Conservation (phyloP, 225 moss, liverwort and hornwort genomes). For the Ulota crispa region DNA sequence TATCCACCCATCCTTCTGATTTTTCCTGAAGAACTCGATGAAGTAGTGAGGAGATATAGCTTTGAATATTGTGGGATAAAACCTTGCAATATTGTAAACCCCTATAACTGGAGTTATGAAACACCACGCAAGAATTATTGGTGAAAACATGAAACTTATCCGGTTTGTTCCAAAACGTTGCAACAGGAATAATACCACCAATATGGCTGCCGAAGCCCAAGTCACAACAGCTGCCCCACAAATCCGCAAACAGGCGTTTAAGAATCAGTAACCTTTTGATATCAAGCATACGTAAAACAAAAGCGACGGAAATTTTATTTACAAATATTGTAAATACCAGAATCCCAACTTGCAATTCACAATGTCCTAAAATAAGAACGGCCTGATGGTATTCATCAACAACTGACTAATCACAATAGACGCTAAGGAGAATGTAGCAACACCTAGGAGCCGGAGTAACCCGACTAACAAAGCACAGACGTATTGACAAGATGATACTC, state of each 20-base stretch:
- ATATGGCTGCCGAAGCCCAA: slow-evolving; percentile 59
- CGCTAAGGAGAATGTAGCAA: background rate
- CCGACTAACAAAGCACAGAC: background rate
- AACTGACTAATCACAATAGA: background rate
- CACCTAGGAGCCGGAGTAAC: background rate
- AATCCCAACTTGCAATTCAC: background rate
- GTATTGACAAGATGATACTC: background rate
- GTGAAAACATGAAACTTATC: slow-evolving; percentile 73
- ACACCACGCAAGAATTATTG: slow-evolving; percentile 69
- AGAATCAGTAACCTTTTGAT: slow-evolving; percentile 14
- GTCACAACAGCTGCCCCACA: slow-evolving; percentile 68
- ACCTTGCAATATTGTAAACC: slow-evolving; percentile 58
- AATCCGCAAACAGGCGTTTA: slow-evolving; percentile 18
- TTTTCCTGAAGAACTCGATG: slow-evolving; percentile 56
- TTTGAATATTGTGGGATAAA: slow-evolving; percentile 65
- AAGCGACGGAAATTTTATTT: background rate
- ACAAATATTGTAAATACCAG: background rate
- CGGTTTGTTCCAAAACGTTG: slow-evolving; percentile 72
- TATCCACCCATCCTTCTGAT: slow-evolving; percentile 67
- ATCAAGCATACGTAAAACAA: slow-evolving; percentile 3
- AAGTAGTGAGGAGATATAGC: slow-evolving; percentile 71
- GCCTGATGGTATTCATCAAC: background rate
- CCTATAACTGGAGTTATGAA: slow-evolving; percentile 56
- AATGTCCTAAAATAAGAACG: background rate
- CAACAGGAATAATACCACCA: slow-evolving; percentile 59